Conservation (phyloP, 2,329 filamentous ascomycete species). For the Catunica adiposa region DNA sequence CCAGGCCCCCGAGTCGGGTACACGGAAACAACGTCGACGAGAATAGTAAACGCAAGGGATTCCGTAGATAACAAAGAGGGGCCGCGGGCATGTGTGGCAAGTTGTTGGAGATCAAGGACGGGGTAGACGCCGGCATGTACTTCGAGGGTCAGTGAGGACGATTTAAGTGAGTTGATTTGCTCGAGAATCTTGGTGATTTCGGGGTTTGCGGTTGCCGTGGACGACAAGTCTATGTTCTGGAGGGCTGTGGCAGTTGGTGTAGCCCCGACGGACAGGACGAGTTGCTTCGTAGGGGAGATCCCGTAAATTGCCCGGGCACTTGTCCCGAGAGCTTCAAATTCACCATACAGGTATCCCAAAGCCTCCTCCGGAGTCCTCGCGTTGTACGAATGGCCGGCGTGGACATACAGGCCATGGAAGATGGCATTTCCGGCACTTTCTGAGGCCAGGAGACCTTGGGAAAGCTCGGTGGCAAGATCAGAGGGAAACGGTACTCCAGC, state of each 20-base stretch:
- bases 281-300: slow-evolving; percentile 19
- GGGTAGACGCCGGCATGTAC: slow-evolving; percentile 66
- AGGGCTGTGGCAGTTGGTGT: slow-evolving; percentile 56
- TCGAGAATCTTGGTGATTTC: slow-evolving; percentile 18
- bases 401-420: slow-evolving; percentile 53
- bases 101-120: slow-evolving; percentile 60
- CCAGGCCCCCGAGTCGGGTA: slow-evolving; percentile 42
- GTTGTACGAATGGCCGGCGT: slow-evolving; percentile 57
- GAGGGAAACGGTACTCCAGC: slow-evolving; percentile 46
- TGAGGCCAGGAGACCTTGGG: slow-evolving; percentile 28
- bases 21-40: slow-evolving; percentile 55
- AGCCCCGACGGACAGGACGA: slow-evolving; percentile 55
- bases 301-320: not conserved
- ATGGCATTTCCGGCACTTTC: slow-evolving; percentile 23
- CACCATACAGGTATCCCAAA: slow-evolving; percentile 39
- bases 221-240: slow-evolving; percentile 32
- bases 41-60: slow-evolving; percentile 48
- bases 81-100: slow-evolving; percentile 48
- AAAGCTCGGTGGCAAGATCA: slow-evolving; percentile 27
- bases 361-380: slow-evolving; percentile 37
- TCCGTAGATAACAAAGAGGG: slow-evolving; percentile 28
- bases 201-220: slow-evolving; percentile 14
- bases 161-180: slow-evolving; percentile 24
- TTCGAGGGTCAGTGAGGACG: slow-evolving; percentile 32
- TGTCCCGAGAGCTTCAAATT: slow-evolving; percentile 32